These are phyloP conservation scores for Neonothopanus nambi DNA, from an alignment of 1,284 basidiomycete genomes.

Conservation along the genomic window DNA sequence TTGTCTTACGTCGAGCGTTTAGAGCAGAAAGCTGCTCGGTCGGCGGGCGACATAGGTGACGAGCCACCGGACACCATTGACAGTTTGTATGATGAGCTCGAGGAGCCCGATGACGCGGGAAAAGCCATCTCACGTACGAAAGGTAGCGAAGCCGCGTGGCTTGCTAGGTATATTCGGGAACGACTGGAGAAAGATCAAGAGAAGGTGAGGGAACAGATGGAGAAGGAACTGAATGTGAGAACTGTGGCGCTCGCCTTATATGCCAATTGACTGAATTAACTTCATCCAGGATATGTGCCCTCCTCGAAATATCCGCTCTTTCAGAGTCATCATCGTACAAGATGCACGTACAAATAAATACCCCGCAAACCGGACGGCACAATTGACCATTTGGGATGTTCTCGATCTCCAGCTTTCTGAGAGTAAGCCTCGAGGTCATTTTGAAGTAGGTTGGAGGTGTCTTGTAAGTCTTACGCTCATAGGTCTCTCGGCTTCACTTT, in stretches of 20 bases:
- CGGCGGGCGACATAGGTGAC: constrained; percentile 39
- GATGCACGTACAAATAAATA: constrained; percentile 63
- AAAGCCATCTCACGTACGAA: constrained; percentile 43
- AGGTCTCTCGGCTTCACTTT: neutral
- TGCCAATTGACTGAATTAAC: constrained; percentile 1
- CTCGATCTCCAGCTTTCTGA: constrained; percentile 53
- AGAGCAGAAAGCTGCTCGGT: constrained; percentile 47
- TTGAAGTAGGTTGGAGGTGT: constrained; percentile 71
- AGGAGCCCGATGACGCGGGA: constrained; percentile 48
- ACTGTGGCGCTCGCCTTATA: constrained; percentile 3
- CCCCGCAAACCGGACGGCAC: constrained; percentile 59
- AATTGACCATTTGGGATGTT: constrained; percentile 86
- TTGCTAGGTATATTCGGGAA: constrained; percentile 57
- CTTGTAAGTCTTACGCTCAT: constrained; percentile 45
- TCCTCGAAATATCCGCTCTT: constrained; percentile 75
- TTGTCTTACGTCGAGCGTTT: constrained; percentile 58
- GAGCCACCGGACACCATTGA: constrained; percentile 64
- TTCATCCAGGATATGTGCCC: constrained; percentile 65
- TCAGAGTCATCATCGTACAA: constrained; percentile 75
- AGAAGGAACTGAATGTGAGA: constrained; percentile 67
- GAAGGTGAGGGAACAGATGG: constrained; percentile 57
- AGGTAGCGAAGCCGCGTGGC: constrained; percentile 57
- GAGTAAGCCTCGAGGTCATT: constrained; percentile 48
- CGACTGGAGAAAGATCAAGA: constrained; percentile 53
- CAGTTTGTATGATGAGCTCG: constrained; percentile 63